Conservation (phyloP, 2,329 filamentous ascomycete species). For the Bipolaris oryzae region DNA sequence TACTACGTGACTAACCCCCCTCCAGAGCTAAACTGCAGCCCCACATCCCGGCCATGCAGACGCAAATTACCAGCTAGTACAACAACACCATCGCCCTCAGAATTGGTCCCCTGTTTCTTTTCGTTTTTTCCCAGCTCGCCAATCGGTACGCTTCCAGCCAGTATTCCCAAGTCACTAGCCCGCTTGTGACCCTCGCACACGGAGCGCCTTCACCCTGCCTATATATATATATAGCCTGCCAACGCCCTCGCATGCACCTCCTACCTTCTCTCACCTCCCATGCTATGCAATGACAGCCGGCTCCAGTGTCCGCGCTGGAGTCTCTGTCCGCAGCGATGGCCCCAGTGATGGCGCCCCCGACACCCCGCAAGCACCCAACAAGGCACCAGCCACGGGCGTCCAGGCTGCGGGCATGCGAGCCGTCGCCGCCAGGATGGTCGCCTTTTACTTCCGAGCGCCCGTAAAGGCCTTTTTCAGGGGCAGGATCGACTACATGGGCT, state of each 20-base stretch:
- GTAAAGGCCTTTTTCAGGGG: conserved; percentile 93
- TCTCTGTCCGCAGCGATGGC: conserved; percentile 27
- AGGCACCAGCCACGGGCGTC: conserved; percentile 71
- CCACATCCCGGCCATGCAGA: not conserved
- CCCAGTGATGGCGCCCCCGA: conserved; percentile 23
- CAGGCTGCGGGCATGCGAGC: conserved; percentile 85
- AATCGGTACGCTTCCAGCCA: not conserved
- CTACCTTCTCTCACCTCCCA: conserved; percentile 23
- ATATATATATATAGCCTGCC: not conserved
- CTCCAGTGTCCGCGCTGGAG: conserved; percentile 45
- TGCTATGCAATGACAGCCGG: conserved; percentile 47
- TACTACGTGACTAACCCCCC: no score
- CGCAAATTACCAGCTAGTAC: not conserved
- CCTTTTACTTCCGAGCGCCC: conserved; percentile 90
- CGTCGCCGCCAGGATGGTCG: conserved; percentile 79
- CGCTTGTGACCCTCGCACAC: conserved; percentile 22
- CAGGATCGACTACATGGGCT: conserved; percentile 79
- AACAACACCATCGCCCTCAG: not conserved
- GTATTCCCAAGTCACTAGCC: not conserved
- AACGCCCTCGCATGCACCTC: conserved; percentile 22
- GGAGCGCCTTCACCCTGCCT: conserved; percentile 11
- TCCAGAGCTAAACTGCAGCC: not conserved
- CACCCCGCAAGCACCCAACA: conserved; percentile 51
- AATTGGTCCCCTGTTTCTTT: not conserved
- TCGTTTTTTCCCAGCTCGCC: not conserved